Percentiles rank a stretch among this genome's conserved stretches.
phyloP scores from a whole-genome alignment of 257 asterid species.

The Phtheirospermum japonicum region DNA sequence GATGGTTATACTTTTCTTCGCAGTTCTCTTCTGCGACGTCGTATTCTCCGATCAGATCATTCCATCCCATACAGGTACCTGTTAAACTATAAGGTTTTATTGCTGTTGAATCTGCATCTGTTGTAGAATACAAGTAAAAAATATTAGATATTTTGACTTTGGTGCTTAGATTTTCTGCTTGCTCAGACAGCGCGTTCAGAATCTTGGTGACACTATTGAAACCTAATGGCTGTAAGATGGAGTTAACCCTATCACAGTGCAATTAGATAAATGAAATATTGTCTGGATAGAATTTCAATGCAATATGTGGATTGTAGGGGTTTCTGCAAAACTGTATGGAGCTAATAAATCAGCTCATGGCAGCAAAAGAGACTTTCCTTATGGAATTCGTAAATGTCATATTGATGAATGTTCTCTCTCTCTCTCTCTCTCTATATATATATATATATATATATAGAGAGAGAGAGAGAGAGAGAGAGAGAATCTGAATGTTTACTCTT shows the following conservation, averaged over 20 bases:
- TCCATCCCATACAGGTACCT: conserved; percentile 51
- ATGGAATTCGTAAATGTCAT: not conserved
- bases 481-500: not conserved
- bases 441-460: too few species aligned
- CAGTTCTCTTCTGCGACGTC: conserved; percentile 26
- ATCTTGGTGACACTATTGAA: conserved; percentile 13
- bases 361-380: conserved; percentile 11
- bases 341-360: conserved; percentile 16
- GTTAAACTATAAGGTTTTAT: not conserved
- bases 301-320: conserved; percentile 11
- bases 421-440: too few species aligned
- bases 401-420: not conserved
- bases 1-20: conserved; percentile 24
- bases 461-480: too few species aligned
- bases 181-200: not conserved
- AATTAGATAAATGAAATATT: not conserved
- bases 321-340: conserved; percentile 17
- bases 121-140: not conserved
- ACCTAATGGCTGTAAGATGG: conserved; percentile 2
- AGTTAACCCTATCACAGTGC: not conserved
- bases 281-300: conserved; percentile 11
- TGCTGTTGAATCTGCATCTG: conserved; percentile 14
- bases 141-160: not conserved
- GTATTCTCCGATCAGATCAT: conserved; percentile 44
- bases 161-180: conserved; percentile 11